Evolutionary conservation across 768 basidiomycete species (phyloP).

Genomic region (Phallus indusiatus): DNA sequence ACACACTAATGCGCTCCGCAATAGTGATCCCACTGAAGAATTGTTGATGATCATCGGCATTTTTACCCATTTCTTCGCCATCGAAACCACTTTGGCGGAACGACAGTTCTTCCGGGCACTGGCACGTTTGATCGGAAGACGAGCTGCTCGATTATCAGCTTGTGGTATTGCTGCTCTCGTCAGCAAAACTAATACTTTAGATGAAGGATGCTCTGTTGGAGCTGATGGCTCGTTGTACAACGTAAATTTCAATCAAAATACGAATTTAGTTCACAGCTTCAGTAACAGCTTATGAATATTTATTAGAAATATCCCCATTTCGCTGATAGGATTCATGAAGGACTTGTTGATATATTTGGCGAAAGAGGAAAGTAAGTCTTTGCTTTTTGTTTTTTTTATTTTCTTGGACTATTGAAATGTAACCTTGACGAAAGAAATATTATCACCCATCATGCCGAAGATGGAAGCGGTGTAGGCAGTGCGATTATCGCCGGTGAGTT

Average conservation of each 20-base stretch:
- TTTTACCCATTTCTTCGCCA: conserved; percentile 92
- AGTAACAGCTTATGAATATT: not conserved
- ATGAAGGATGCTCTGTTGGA: conserved; percentile 82
- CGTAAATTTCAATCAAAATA: no score
- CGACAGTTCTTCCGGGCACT: conserved; percentile 95
- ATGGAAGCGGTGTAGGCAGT: conserved; percentile 90
- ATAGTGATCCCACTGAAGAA: conserved; percentile 91
- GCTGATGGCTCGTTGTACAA: conserved; percentile 96
- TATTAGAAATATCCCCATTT: conserved; percentile 96
- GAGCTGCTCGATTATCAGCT: conserved; percentile 83
- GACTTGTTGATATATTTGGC: conserved; percentile 89
- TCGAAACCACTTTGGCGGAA: conserved; percentile 94
- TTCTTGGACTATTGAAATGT: not conserved
- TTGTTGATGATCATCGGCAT: conserved; percentile 95
- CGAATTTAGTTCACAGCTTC: not conserved
- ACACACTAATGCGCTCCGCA: not conserved
- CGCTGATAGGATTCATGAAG: conserved; percentile 86
- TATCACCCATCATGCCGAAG: conserved; percentile 75
- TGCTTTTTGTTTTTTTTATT: not conserved
- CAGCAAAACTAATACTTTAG: conserved; percentile 87
- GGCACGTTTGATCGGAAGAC: conserved; percentile 78
- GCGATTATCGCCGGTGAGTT: conserved; percentile 83
- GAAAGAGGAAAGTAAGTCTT: conserved; percentile 84
- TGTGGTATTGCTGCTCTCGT: conserved; percentile 98
- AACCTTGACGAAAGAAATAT: conserved; percentile 40